These are phyloP conservation scores for Boletus huronensis DNA, from an alignment of 768 basidiomycete genomes.

Conservation along the genomic window DNA sequence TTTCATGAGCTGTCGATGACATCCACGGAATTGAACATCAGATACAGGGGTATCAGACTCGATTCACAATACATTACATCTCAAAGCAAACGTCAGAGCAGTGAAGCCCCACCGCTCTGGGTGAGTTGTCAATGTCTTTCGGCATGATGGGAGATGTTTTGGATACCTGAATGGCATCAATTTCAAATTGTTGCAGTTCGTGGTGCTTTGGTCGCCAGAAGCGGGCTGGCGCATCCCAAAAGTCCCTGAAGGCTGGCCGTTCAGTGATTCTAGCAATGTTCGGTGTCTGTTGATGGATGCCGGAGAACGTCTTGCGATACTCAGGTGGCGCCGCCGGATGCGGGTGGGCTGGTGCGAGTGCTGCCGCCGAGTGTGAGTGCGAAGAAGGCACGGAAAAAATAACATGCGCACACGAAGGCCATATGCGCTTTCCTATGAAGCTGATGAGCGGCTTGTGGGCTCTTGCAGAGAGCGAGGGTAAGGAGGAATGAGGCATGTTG, in stretches of 20 bases:
- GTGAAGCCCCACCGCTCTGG: slow-evolving; percentile 66
- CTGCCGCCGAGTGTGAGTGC: slow-evolving; percentile 27
- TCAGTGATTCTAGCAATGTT: slow-evolving; percentile 5
- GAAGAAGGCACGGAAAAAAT: neutral
- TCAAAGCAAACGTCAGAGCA: slow-evolving; percentile 28
- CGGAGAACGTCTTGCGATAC: slow-evolving; percentile 47
- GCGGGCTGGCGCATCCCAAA: slow-evolving; percentile 66
- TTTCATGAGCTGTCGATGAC: neutral
- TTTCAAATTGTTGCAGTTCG: slow-evolving; percentile 53
- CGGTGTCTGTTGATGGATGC: slow-evolving; percentile 37
- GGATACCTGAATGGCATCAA: slow-evolving; percentile 63
- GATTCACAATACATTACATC: neutral
- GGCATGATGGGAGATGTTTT: neutral
- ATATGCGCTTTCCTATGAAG: slow-evolving; percentile 57
- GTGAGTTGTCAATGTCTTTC: slow-evolving; percentile 1
- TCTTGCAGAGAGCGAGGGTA: slow-evolving; percentile 38
- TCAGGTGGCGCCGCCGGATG: slow-evolving; percentile 71
- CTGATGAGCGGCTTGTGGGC: slow-evolving; percentile 58
- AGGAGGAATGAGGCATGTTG: slow-evolving; percentile 33
- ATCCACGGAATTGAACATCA: neutral
- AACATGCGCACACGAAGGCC: slow-evolving; percentile 41
- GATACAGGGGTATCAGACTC: neutral
- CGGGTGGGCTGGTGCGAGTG: slow-evolving; percentile 41
- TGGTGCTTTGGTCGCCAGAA: slow-evolving; percentile 52
- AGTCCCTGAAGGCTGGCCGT: slow-evolving; percentile 38